phyloP scores from a whole-genome alignment of 2,329 filamentous ascomycete genomes.

The Alternaria metachromatica region DNA sequence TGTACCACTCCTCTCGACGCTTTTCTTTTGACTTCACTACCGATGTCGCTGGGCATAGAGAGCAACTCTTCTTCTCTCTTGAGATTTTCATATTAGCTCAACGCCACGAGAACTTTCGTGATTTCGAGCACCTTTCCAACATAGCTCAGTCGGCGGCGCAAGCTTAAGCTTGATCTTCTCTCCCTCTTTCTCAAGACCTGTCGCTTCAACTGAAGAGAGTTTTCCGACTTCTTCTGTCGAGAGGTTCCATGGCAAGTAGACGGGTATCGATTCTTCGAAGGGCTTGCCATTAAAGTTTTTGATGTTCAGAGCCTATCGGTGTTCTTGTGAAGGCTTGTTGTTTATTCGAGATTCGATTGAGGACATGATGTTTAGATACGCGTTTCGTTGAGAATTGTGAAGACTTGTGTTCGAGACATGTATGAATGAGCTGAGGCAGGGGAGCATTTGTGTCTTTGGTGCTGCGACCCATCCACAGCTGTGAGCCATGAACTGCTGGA shows the following conservation, averaged over 20 bases:
- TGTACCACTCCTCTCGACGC: not conserved
- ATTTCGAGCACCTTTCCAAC: conserved; percentile 62
- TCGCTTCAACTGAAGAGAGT: conserved; percentile 56
- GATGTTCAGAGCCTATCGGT: not conserved
- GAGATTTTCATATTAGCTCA: conserved; percentile 62
- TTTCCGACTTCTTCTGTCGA: conserved; percentile 39
- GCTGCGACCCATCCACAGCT: not conserved
- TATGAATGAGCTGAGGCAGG: not conserved
- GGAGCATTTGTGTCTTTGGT: not conserved
- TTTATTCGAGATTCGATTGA: not conserved
- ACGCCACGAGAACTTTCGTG: conserved; percentile 62
- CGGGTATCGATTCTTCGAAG: conserved; percentile 43
- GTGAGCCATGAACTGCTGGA: not conserved
- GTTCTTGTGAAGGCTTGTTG: not conserved
- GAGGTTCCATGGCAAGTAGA: conserved; percentile 55
- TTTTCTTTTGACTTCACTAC: conserved; percentile 12
- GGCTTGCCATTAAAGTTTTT: conserved; percentile 8
- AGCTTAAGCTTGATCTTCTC: conserved; percentile 67
- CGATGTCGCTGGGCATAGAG: conserved; percentile 23
- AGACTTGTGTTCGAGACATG: not conserved
- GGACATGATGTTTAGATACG: not conserved
- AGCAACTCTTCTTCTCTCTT: conserved; percentile 54
- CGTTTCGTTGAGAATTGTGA: not conserved
- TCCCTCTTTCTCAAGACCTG: conserved; percentile 61
- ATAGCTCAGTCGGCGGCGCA: conserved; percentile 58